Evolutionary conservation across 1,139 yeast genomes (phyloP), one percentile per base, ranked within the genome.

Genomic region (Nakaseomyces uthaithaninus): DNA sequence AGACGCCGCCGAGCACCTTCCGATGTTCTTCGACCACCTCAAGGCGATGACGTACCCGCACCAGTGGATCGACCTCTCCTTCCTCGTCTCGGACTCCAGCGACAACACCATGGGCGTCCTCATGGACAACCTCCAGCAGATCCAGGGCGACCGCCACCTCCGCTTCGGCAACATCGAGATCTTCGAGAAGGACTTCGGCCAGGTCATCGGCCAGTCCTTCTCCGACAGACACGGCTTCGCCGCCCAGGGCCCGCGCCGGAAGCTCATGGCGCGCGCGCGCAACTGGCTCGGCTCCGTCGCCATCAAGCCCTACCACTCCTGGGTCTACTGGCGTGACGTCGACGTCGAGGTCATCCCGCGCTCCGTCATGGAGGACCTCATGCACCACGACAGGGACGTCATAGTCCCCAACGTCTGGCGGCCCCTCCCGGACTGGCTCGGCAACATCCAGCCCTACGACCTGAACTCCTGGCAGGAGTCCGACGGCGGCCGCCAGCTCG

Each of bases 241-340:
- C 23, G 85, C 83, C 2, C 86, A 79, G 58, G 86, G 85, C 1
- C 83, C 83, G 31, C 72, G 95, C 53, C 69, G 95, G 47, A 85
- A 83, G 57, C 64, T 84, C 47, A 84, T 86, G 95, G 95, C 94
- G 2, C 69, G 93, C 44, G 95, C 95, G 3, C 71, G 95, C 60
- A 86, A 86, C 60, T 86, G 94, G 93, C 66, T 86, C 39, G 74
- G 89, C 3, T 71, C 85, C 1, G 73, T 76, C 34, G 87, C 94
- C 1, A 65, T 86, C 46, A 74, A 78, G 53, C 87, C 94, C 1
- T 80, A 84, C 55, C 95, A 86, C 61, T 80, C 93, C 2, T 86
- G 95, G 95, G 94, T 86, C 10, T 82, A 84, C 58, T 86, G 95
- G 95, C 71, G 95, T 62, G 95, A 86, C 60, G 95, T 78, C 2